Evolutionary conservation across 345 rosid species (phyloP), one percentile per base, ranked within the genome.

Genomic region (Hirschfeldia incana): DNA sequence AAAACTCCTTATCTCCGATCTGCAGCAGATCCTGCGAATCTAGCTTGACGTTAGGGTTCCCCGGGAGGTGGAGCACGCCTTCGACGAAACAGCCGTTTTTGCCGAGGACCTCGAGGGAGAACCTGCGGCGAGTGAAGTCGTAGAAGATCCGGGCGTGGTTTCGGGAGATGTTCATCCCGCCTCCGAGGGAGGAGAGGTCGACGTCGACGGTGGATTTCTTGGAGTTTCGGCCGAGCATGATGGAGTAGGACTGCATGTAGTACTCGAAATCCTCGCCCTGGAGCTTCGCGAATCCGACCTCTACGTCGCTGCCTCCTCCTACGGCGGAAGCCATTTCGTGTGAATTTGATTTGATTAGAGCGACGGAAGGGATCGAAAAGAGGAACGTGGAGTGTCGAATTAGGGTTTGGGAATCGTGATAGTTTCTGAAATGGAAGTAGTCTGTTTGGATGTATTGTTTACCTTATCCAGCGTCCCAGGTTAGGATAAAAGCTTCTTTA

Each of bases 191-290:
- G 6, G 96, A 83, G 29, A 94, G 91, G 76, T 94, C 98, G 55
- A 94, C 98, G 73, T 94, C 95, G 51, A 94, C 95, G 66, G 89
- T 89, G 6, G 98, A 94, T 79, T 94, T 94, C 87, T 94, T 91
- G 16, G 98, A 94, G 77, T 90, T 94, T 13, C 98, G 96, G 71
- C 97, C 98, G 1, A 94, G 88, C 63, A 94, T 82, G 34, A 94
- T 91, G 59, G 98, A 94, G 85, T 94, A 94, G 28, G 98, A 87
- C 70, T 92, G 98, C 98, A 94, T 94, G 78, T 92, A 92, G 75
- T 94, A 94, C 85, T 94, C 98, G 79, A 92, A 94, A 81, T 93
- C 97, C 81, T 94, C 98, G 0, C 97, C 98, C 49, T 92, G 98
- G 4, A 94, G 90, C 92, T 94, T 92, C 37, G 97, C 98, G 76